Evolutionary conservation across 1,284 basidiomycete genomes (phyloP).

Genomic region (Phellinidium pouzarii): DNA sequence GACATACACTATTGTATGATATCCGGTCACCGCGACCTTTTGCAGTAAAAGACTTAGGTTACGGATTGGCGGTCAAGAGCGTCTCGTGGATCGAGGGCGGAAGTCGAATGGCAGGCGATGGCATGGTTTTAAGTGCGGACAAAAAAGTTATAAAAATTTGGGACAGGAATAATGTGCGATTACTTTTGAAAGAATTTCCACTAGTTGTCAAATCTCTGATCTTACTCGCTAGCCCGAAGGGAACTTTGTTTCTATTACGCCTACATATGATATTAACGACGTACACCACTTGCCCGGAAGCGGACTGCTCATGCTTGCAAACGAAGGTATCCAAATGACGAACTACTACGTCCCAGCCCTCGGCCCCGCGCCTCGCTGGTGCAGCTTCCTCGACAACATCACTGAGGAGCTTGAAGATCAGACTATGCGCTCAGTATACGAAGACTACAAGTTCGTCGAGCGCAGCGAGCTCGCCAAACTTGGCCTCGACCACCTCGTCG

Average conservation of each 20-base stretch:
- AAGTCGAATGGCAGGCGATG: conserved; percentile 76
- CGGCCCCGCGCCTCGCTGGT: conserved; percentile 95
- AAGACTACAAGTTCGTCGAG: conserved; percentile 98
- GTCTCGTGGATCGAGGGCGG: conserved; percentile 90
- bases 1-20: conserved; percentile 93
- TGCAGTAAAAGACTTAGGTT: conserved; percentile 94
- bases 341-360: conserved; percentile 93
- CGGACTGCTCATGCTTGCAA: conserved; percentile 83
- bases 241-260: conserved; percentile 92
- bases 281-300: conserved; percentile 82
- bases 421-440: conserved; percentile 71
- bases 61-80: conserved; percentile 85
- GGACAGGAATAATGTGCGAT: conserved; percentile 77
- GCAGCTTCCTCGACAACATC: conserved; percentile 94
- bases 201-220: conserved; percentile 6
- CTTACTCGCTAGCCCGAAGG: conserved; percentile 52
- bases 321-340: conserved; percentile 89
- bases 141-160: conserved; percentile 95
- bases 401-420: conserved; percentile 97
- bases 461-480: conserved; percentile 79
- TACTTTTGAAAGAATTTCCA: conserved; percentile 4
- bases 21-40: conserved; percentile 81
- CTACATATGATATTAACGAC: conserved; percentile 83
- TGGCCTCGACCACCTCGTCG: conserved; percentile 90
- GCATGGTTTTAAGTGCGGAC: conserved; percentile 84